phyloP scores from a whole-genome alignment of 768 basidiomycete genomes.

The Pisolithus tinctorius region DNA sequence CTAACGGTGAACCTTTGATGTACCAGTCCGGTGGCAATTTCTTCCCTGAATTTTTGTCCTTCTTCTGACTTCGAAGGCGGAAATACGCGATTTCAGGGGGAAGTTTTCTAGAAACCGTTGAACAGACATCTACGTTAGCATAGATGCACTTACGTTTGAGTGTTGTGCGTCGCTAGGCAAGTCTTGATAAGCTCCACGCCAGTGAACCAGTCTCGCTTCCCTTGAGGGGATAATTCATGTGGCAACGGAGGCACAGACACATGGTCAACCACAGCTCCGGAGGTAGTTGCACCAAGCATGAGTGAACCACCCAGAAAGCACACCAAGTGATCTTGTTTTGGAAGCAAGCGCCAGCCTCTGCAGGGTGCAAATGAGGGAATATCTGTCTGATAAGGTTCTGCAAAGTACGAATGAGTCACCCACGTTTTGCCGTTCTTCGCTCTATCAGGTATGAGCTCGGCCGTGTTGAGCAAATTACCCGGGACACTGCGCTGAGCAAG shows the following conservation, averaged over 20 bases:
- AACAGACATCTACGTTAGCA: background rate
- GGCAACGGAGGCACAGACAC: constrained; percentile 64
- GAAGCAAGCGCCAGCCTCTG: constrained; percentile 68
- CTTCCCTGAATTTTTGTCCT: constrained; percentile 33
- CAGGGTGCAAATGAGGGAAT: background rate
- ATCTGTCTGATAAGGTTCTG: constrained; percentile 1
- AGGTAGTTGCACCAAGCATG: constrained; percentile 77
- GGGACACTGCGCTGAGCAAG: constrained; percentile 60
- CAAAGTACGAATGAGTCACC: constrained; percentile 9
- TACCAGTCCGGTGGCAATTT: constrained; percentile 69
- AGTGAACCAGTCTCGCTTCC: constrained; percentile 73
- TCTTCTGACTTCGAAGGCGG: constrained; percentile 55
- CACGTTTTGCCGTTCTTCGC: constrained; percentile 27
- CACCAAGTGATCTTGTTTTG: constrained; percentile 93
- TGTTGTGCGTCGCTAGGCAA: constrained; percentile 82
- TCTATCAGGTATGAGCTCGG: constrained; percentile 68
- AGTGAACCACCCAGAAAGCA: constrained; percentile 93
- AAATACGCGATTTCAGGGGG: constrained; percentile 90
- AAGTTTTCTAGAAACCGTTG: constrained; percentile 50
- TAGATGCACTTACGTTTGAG: constrained; percentile 56
- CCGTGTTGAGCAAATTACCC: constrained; percentile 65
- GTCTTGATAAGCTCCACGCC: constrained; percentile 81
- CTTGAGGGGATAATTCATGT: constrained; percentile 54
- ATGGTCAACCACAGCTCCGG: constrained; percentile 44
- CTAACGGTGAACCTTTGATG: constrained; percentile 74